A percentile compares a stretch with the other conserved stretches of the same genome.
Evolutionary conservation across 2,329 filamentous ascomycete species (phyloP).

Genomic region (Microsporum ferrugineum): DNA sequence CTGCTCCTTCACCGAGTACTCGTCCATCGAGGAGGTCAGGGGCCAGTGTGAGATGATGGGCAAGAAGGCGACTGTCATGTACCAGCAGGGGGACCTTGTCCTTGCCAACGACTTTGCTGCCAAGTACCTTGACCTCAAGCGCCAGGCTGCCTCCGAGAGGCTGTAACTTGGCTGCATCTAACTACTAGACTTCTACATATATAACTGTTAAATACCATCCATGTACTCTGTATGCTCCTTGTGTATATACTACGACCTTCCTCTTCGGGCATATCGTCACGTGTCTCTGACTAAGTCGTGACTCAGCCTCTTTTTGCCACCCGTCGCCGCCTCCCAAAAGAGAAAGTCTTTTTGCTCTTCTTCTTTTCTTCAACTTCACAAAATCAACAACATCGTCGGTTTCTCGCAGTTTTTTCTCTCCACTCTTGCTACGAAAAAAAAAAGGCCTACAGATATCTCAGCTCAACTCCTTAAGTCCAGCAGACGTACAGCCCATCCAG

Average conservation of each 20-base stretch:
- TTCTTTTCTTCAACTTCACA: slow-evolving; percentile 2
- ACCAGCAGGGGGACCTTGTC: slow-evolving; percentile 52
- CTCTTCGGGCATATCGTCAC: neutral
- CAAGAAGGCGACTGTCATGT: slow-evolving; percentile 70
- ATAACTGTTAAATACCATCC: no score
- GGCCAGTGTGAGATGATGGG: slow-evolving; percentile 68
- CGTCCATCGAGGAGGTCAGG: slow-evolving; percentile 54
- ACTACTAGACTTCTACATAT: no score
- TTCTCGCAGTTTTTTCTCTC: slow-evolving; percentile 8
- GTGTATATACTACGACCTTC: neutral
- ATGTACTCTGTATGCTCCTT: neutral
- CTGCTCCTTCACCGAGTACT: slow-evolving; percentile 52
- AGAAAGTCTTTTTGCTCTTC: neutral
- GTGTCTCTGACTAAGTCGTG: slow-evolving; percentile 7
- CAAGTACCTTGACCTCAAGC: slow-evolving; percentile 49
- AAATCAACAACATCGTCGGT: neutral
- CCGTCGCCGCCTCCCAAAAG: neutral
- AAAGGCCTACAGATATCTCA: neutral
- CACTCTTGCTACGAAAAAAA: no score
- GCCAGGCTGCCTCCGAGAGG: neutral
- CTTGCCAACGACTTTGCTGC: slow-evolving; percentile 57
- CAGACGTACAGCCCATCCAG: neutral
- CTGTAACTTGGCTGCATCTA: neutral
- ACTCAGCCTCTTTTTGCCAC: slow-evolving; percentile 1
- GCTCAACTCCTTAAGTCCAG: neutral